Evolutionary conservation across 345 rosid species (phyloP), one percentile per base, ranked within the genome.

Genomic region (Corchorus capsularis): DNA sequence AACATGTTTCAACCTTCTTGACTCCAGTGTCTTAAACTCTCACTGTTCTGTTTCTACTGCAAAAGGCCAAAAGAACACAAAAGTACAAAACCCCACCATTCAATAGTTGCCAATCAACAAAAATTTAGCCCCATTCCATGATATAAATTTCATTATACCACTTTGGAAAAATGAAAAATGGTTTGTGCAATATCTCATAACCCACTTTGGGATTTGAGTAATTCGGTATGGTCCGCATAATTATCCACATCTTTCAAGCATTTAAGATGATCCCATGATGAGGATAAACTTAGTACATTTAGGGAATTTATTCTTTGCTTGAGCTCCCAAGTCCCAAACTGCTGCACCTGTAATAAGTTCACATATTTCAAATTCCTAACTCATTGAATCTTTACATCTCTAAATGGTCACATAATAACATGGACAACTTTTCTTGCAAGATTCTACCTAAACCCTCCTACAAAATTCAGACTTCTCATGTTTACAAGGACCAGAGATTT

Each of bases 381-480:
- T 50, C 59, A 15, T 22, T 50, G 72, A 15, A 69, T 50, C 60
- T 69, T 69, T 50, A 50, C 57, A 50, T 45, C 16, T 67, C 55
- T 67, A 9, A 46, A 20, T 0, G 27, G n/a, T 68, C 56, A 68
- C 20, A 47, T 27, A 41, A 1, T 22, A 19, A 43, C 34, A 67
- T 46, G 19, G 22, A n/a, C 12, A 50, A 69, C 50, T 27, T 32
- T 52, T 43, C 9, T 16, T 8, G 34, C 60, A 69, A 52, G 13
- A 56, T 34, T 37, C 11, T 12, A 69, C 61, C 61, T 19, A 52
- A 35, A 50, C 17, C 60, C 46, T 49, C 57, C 13, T 8, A 50
- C 10, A 49, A 20, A 17, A 17, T 17, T 10, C 59, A 20, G 46
- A 69, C 32, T 53, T 52, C 73, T 69, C 61, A 39, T 35, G 47